These are phyloP conservation scores for Fonsecaea nubica DNA, from an alignment of 2,329 filamentous ascomycete species.

Conservation along the genomic window DNA sequence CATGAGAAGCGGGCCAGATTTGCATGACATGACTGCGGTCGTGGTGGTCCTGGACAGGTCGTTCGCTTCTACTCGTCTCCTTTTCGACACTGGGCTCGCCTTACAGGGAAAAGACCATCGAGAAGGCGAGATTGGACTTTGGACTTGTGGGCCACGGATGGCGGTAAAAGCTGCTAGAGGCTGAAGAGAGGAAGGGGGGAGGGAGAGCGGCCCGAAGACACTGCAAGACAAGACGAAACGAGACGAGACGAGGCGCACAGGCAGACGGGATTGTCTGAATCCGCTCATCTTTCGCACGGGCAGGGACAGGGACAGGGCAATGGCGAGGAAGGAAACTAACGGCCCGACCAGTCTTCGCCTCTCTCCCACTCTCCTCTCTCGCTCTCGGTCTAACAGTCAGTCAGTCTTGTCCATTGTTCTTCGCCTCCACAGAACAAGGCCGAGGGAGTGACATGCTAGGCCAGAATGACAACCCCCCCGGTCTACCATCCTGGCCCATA, in stretches of 20 bases:
- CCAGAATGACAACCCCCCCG: neutral
- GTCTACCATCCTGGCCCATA: neutral
- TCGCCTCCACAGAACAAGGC: neutral
- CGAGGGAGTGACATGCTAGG: neutral
- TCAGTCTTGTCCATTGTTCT: neutral
- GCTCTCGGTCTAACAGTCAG: too few species aligned
- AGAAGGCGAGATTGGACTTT: neutral
- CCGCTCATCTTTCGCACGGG: neutral
- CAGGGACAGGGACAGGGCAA: neutral
- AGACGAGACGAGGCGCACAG: too few species aligned
- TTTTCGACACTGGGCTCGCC: neutral
- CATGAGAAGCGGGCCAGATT: neutral
- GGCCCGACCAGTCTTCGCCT: neutral
- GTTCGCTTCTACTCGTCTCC: neutral
- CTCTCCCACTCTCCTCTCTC: neutral
- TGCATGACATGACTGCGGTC: neutral
- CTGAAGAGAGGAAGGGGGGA: neutral
- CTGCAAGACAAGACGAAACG: neutral
- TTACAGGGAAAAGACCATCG: neutral
- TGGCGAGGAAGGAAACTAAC: neutral
- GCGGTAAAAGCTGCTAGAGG: neutral
- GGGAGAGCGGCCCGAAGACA: neutral
- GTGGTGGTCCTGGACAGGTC: neutral
- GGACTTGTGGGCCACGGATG: neutral
- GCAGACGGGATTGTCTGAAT: neutral